Evolutionary conservation across 192 early-diverging fungal species (phyloP).

Genomic region (Podila verticillata): DNA sequence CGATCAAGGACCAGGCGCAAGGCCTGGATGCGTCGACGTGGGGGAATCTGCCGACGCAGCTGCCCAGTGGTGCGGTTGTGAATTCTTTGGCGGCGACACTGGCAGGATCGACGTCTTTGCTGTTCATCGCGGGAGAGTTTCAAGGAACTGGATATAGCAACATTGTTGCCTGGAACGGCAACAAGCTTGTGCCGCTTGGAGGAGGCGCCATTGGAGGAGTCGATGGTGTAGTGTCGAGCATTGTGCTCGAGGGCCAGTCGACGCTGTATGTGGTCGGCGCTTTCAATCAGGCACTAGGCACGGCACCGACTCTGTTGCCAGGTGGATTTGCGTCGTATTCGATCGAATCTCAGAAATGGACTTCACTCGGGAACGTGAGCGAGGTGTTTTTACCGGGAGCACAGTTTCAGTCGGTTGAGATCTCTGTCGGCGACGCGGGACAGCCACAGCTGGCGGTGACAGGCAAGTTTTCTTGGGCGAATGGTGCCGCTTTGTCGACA

Average conservation of each 20-base stretch:
- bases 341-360: slow-evolving; percentile 14
- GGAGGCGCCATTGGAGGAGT: slow-evolving; percentile 42
- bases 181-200: slow-evolving; percentile 16
- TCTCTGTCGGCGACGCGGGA: slow-evolving; percentile 12
- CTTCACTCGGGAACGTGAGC: slow-evolving; percentile 18
- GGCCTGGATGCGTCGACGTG: slow-evolving; percentile 42
- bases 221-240: slow-evolving; percentile 57
- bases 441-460: slow-evolving; percentile 18
- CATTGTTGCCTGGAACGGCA: slow-evolving; percentile 66
- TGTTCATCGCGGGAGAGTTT: slow-evolving; percentile 74
- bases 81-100: slow-evolving; percentile 35
- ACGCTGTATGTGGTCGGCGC: slow-evolving; percentile 46
- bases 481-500: background rate
- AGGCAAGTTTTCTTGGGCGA: slow-evolving; percentile 18
- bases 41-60: slow-evolving; percentile 46
- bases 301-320: background rate
- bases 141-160: slow-evolving; percentile 57
- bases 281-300: slow-evolving; percentile 23
- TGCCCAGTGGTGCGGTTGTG: slow-evolving; percentile 59
- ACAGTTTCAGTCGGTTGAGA: slow-evolving; percentile 18
- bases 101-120: slow-evolving; percentile 15
- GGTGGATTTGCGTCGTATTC: slow-evolving; percentile 24
- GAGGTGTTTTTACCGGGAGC: slow-evolving; percentile 11
- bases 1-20: slow-evolving; percentile 27
- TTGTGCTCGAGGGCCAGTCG: slow-evolving; percentile 31